phyloP scores from a whole-genome alignment of 1,284 basidiomycete species.

The Ustilago cynodontis region DNA sequence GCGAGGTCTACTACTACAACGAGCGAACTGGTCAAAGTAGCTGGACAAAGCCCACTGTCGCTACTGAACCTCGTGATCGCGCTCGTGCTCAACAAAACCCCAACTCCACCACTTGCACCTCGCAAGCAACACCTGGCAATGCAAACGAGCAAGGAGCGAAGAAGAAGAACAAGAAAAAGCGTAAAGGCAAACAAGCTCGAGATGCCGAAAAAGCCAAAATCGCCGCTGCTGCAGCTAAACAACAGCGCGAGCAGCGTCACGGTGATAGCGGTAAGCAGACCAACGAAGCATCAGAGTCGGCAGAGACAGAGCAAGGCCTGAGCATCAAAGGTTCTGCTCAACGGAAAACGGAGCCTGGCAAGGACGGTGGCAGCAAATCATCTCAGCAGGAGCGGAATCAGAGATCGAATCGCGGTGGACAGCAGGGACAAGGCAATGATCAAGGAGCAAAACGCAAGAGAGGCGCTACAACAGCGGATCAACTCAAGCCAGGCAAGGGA shows the following conservation, averaged over 20 bases:
- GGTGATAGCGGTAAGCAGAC: conserved; percentile 12
- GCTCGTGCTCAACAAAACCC: background rate
- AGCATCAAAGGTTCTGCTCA: conserved; percentile 49
- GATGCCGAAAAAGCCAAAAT: conserved; percentile 23
- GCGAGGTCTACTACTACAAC: conserved; percentile 54
- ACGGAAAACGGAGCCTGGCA: conserved; percentile 21
- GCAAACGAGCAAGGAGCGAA: conserved; percentile 7
- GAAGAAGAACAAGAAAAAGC: conserved; percentile 39
- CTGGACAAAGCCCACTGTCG: conserved; percentile 28
- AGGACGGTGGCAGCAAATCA: background rate
- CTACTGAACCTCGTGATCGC: conserved; percentile 9
- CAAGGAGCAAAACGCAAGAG: conserved; percentile 29
- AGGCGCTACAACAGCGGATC: background rate
- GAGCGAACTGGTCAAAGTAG: conserved; percentile 41
- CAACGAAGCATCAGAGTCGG: background rate
- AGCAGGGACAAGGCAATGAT: conserved; percentile 14
- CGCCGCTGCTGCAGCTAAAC: conserved; percentile 10
- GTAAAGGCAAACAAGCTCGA: conserved; percentile 17
- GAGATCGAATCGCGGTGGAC: background rate
- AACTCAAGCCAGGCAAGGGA: background rate
- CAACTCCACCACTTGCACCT: background rate
- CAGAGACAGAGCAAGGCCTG: conserved; percentile 19
- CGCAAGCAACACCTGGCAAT: background rate
- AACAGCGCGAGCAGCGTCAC: conserved; percentile 6
- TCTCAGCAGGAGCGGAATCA: background rate